Evolutionary conservation across 2,329 filamentous ascomycete species (phyloP).

Genomic region (Herpomyces periplanetae): DNA sequence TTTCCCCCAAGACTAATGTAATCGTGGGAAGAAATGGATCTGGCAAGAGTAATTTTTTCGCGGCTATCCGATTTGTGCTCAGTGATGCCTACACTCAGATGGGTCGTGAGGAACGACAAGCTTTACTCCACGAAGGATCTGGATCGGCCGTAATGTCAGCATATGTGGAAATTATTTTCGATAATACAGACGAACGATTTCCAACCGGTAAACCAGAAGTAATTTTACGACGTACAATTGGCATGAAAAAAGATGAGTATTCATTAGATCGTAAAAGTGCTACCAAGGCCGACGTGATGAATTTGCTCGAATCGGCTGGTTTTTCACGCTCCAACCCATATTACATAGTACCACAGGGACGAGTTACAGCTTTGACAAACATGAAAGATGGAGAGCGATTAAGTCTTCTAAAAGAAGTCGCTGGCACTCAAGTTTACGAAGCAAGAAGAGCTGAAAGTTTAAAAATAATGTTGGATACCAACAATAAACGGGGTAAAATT

Average conservation of each 20-base stretch:
- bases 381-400: constrained; percentile 88
- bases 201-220: constrained; percentile 70
- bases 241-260: constrained; percentile 92
- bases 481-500: constrained; percentile 73
- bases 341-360: constrained; percentile 91
- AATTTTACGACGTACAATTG: constrained; percentile 65
- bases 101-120: constrained; percentile 75
- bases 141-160: constrained; percentile 94
- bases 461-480: constrained; percentile 88
- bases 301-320: constrained; percentile 69
- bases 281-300: constrained; percentile 72
- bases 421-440: constrained; percentile 87
- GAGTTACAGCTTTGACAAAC: constrained; percentile 77
- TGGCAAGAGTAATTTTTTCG: constrained; percentile 98
- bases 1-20: constrained; percentile 86
- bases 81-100: constrained; percentile 91
- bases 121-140: constrained; percentile 82
- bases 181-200: constrained; percentile 84
- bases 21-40: constrained; percentile 97
- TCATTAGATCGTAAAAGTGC: constrained; percentile 87
- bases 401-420: constrained; percentile 79
- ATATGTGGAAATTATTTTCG: constrained; percentile 97
- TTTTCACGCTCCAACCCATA: constrained; percentile 94
- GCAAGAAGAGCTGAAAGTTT: constrained; percentile 55
- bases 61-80: constrained; percentile 86